Percentiles rank a stretch among this genome's conserved stretches.
Conservation (phyloP, 352 stramenopile species). For the Blastocystis sp. region DNA sequence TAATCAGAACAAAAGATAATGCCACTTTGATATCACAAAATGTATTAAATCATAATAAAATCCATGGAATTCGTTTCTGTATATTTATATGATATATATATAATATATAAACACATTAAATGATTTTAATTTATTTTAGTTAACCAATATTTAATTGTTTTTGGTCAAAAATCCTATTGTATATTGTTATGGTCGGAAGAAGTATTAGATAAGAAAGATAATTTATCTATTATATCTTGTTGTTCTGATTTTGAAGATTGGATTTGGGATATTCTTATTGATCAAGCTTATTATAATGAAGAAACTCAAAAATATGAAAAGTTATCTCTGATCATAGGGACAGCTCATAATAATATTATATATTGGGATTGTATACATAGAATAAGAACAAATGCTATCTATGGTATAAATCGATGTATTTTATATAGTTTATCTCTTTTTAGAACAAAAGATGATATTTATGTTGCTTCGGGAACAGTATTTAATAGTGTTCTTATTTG, state of each 20-base stretch:
- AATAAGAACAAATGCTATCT: neutral
- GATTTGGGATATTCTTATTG: constrained; percentile 29
- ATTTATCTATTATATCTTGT: neutral
- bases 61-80: constrained; percentile 34
- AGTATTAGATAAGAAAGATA: neutral
- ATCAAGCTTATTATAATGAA: neutral
- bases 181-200: constrained; percentile 11
- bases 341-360: constrained; percentile 29
- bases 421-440: constrained; percentile 30
- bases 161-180: constrained; percentile 17
- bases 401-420: constrained; percentile 27
- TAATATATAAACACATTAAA: too few relatives aligned
- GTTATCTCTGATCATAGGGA: constrained; percentile 1
- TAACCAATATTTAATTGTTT: constrained; percentile 8
- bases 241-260: constrained; percentile 15
- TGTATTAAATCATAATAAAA: neutral
- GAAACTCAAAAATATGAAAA: neutral
- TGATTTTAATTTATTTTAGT: too few relatives aligned
- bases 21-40: neutral
- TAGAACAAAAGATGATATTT: constrained; percentile 3
- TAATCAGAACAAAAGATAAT: constrained; percentile 10
- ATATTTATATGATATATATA: neutral
- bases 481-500: constrained; percentile 33
- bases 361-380: neutral
- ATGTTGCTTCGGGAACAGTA: constrained; percentile 23